Conservation (phyloP, 352 stramenopile genomes). For the Globisporangium uncinulatum region DNA sequence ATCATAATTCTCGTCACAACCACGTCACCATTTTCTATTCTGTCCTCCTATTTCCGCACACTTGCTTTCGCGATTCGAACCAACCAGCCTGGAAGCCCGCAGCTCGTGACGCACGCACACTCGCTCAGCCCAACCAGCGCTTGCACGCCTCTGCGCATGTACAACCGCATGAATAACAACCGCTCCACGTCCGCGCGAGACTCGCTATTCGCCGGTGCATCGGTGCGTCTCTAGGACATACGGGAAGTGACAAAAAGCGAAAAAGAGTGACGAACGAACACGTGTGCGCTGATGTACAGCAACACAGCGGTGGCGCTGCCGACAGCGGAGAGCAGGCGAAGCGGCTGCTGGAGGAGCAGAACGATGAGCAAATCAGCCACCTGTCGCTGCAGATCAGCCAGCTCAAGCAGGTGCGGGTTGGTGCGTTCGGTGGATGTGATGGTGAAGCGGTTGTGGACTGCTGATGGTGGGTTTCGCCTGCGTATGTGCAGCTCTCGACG, state of each 20-base stretch:
- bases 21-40: no score
- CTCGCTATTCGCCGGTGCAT: constrained; percentile 56
- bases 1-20: no score
- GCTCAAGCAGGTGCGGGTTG: constrained; percentile 60
- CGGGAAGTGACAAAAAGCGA: not conserved
- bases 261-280: not conserved
- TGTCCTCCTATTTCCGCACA: no score
- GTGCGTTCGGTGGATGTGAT: not conserved
- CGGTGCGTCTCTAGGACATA: constrained; percentile 18
- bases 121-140: not conserved
- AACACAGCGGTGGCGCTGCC: constrained; percentile 26
- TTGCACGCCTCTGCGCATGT: constrained; percentile 37
- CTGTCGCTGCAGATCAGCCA: constrained; percentile 84
- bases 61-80: no score
- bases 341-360: constrained; percentile 78
- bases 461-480: no score
- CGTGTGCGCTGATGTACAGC: not conserved
- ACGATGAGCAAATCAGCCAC: constrained; percentile 86
- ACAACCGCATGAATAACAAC: constrained; percentile 74
- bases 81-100: not conserved
- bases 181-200: constrained; percentile 42
- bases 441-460: not conserved
- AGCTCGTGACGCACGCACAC: not conserved
- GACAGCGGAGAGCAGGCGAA: constrained; percentile 77
- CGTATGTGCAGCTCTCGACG: constrained; percentile 49